Evolutionary conservation across 2,329 filamentous ascomycete genomes (phyloP), one percentile per base, ranked within the genome.

Genomic region (Hawksworthiomyces lignivorus): DNA sequence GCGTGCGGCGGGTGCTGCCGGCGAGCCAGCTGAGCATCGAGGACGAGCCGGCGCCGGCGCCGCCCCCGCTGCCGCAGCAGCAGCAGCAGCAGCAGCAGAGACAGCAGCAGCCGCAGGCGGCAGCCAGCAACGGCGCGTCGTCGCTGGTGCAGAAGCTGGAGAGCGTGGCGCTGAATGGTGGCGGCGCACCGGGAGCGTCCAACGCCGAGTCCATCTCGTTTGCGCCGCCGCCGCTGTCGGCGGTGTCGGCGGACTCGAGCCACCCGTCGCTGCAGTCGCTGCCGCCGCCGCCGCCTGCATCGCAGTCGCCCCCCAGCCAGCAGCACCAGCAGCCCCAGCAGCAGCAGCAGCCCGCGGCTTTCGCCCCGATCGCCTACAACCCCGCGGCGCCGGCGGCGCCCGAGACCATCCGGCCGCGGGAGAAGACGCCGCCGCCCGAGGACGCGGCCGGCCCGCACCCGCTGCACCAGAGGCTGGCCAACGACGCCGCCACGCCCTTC

Each of bases 371-470:
- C 64, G 75, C 82, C 3, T 89, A 89, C 56, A 89, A 89, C 56
- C 85, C 85, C 4, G 84, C 85, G 1, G 84, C 84, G 2, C 85
- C 85, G 5, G 72, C 83, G 0, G 82, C 83, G 0, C 83, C 84
- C 1, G 84, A 89, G 58, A 69, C 75, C 18, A 78, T 88, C 39
- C 68, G 73, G 17, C 77, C 85, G 57, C 73, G 85, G 36, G 85
- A 89, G 60, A 88, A 88, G 70, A 90, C 85, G 1, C 85, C 84
- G 2, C 84, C 85, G 4, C 82, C 82, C 4, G 75, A 80, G 26
- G 84, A 88, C 52, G 77, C 70, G 29, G 74, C 69, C 11, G 63
- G 69, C 3, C 74, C 79, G 50, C 15, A 51, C 35, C 77, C 77
- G 4, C 61, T 82, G 18, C 70, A 72, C 5, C 72, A 74, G 37